Evolutionary conservation across 805 yeast species (phyloP).

Genomic region (Wickerhamiella sorbophila): DNA sequence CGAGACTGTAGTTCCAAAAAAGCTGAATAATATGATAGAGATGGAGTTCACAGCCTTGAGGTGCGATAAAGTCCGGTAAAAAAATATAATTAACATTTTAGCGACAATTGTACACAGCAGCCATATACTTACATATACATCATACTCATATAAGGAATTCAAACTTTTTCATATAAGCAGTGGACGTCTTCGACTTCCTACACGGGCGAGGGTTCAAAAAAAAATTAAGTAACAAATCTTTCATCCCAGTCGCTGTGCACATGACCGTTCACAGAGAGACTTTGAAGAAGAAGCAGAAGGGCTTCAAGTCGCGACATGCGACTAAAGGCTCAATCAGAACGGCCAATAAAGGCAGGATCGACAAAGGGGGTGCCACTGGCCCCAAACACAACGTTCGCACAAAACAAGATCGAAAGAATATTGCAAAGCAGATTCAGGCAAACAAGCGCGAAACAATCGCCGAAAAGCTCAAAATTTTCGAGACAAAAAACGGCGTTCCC

Average conservation of each 20-base stretch:
- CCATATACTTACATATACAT: too few species aligned
- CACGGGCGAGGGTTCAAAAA: too few species aligned
- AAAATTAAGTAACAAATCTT: conserved; percentile 2
- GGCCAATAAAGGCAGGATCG: conserved; percentile 70
- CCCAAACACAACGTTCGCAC: conserved; percentile 27
- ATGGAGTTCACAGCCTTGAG: not conserved
- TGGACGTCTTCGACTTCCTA: too few species aligned
- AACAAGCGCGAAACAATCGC: conserved; percentile 51
- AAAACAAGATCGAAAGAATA: conserved; percentile 61
- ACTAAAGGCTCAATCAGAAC: conserved; percentile 79
- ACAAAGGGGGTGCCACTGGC: conserved; percentile 35
- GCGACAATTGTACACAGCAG: too few species aligned
- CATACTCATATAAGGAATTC: too few species aligned
- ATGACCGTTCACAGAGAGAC: conserved; percentile 67
- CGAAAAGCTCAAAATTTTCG: conserved; percentile 55
- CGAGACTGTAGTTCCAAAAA: too few species aligned
- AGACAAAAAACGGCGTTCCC: conserved; percentile 67
- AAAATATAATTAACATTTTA: too few species aligned
- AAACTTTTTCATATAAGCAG: too few species aligned
- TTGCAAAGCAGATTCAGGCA: conserved; percentile 58
- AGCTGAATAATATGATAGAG: not conserved
- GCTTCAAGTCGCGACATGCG: conserved; percentile 84
- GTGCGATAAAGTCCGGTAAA: not conserved
- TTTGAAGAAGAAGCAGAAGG: conserved; percentile 69
- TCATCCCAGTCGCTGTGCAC: not conserved